Base-by-base conservation (phyloP, 495 filamentous ascomycete genomes). In the Terfezia claveryi region DNA sequence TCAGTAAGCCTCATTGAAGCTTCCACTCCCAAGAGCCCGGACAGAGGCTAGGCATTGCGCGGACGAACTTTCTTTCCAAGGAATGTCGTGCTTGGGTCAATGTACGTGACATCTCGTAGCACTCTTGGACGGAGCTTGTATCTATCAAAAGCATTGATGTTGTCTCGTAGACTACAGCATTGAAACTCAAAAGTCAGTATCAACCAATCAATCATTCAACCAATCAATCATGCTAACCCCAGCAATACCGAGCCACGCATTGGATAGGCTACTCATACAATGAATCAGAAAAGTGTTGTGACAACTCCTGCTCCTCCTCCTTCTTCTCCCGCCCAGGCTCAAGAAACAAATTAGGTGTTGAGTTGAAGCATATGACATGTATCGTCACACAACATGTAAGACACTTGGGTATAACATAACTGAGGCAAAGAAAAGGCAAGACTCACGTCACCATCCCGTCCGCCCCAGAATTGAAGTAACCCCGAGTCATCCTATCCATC, bases 91-190 rank as follows among this genome's bases (percentile, higher is more conserved):
- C 65, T 69, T 8, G 71, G 73, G 58, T 79, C 74, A 36, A 75
- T 61, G 0, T 66, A 64, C 17, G 69, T 70, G 27, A 79, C 74
- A 57, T 80, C 72, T 52, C 67, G 63, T 0, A 80, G 66, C 14
- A 78, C 68, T n/a, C 77, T 69, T 7, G 76, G 75, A 5, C 74
- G 68, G 38, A 80, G 69, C 37, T 69, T 71, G 56, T 79, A 80
- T 10, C 70, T 70, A 56, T 71, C 64, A 55, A 66, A 78, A n/a
- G 73, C 73, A 10, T 67, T 64, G 54, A 72, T 65, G 55, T 78
- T 77, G 37, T 77, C 75, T 11, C 64, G 66, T 1, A 77, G 64
- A 20, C 70, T 72, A 10, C 4, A 23, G 12, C 9, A 11, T 8
- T 8, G 4, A 11, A 5, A 41, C 16, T 44, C 27, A 32, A 32